Evolutionary conservation across 164 flowering plant genomes (phyloP).

Genomic region (Buxus sempervirens): DNA sequence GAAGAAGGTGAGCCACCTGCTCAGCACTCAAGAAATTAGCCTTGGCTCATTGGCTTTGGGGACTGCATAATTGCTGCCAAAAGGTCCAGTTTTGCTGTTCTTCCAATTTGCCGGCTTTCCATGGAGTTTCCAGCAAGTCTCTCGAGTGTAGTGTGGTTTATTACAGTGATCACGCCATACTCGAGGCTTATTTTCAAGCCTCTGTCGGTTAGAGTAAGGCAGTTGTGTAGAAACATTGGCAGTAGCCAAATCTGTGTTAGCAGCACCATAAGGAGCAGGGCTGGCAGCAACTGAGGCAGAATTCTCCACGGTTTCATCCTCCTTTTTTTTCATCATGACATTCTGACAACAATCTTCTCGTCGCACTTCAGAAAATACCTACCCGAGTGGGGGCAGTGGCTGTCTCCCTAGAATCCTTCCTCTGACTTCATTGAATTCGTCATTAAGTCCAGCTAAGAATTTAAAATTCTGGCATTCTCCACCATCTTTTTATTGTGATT

Average conservation of each 20-base stretch:
- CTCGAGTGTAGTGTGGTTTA: slow-evolving; percentile 8
- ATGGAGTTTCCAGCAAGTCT: slow-evolving; percentile 11
- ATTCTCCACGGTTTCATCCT: background rate
- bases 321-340: slow-evolving; percentile 3
- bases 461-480: too few species aligned
- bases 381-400: slow-evolving; percentile 3
- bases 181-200: background rate
- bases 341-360: slow-evolving; percentile 1
- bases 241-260: background rate
- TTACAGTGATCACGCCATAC: slow-evolving; percentile 10
- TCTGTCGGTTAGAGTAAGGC: background rate
- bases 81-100: too few species aligned
- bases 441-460: too few species aligned
- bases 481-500: too few species aligned
- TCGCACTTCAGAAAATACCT: slow-evolving; percentile 9
- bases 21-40: background rate
- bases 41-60: background rate
- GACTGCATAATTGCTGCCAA: background rate
- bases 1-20: background rate
- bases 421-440: too few species aligned
- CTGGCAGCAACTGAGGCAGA: background rate
- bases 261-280: too few species aligned
- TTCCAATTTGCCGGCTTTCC: slow-evolving; percentile 14
- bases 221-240: too few species aligned
- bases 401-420: slow-evolving; percentile 2